Evolutionary conservation across 192 early-diverging fungal species (phyloP).

Genomic region (Physocladia obscura): DNA sequence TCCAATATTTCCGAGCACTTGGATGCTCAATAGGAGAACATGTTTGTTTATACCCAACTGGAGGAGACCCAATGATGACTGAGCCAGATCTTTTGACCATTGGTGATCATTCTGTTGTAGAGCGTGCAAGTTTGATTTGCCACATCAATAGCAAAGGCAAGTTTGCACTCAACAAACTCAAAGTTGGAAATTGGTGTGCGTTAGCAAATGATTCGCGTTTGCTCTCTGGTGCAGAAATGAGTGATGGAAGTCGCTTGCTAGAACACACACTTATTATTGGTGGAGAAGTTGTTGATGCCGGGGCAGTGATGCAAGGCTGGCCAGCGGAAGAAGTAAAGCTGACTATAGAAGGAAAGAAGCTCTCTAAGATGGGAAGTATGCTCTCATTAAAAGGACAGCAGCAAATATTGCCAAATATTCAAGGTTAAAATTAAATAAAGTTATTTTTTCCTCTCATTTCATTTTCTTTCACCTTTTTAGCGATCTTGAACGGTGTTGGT

Average conservation of each 20-base stretch:
- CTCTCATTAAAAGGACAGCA: too few relatives aligned
- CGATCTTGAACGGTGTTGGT: too few relatives aligned
- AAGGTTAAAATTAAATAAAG: too few relatives aligned
- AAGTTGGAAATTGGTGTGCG: conserved; percentile 37
- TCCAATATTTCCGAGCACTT: conserved; percentile 42
- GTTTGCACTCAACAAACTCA: conserved; percentile 43
- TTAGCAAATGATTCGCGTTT: conserved; percentile 41
- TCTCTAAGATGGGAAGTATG: too few relatives aligned
- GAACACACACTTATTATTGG: conserved; percentile 42
- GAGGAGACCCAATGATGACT: conserved; percentile 54
- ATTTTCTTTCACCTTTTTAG: too few relatives aligned
- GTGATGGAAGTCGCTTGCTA: conserved; percentile 27
- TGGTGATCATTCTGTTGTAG: conserved; percentile 39
- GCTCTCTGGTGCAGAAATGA: conserved; percentile 35
- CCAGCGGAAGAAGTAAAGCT: conserved; percentile 7
- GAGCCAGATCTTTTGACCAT: conserved; percentile 48
- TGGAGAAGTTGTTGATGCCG: conserved; percentile 32
- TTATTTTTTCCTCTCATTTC: too few relatives aligned
- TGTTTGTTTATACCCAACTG: conserved; percentile 44
- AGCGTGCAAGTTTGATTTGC: conserved; percentile 41
- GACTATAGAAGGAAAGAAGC: too few relatives aligned
- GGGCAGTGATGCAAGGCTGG: conserved; percentile 44
- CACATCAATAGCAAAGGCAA: conserved; percentile 48
- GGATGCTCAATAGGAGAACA: conserved; percentile 42
- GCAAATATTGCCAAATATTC: too few relatives aligned